Percentiles rank a stretch among this genome's conserved stretches.
These are phyloP conservation scores for Gossypium australe DNA, from an alignment of 345 rosid genomes.

Conservation along the genomic window DNA sequence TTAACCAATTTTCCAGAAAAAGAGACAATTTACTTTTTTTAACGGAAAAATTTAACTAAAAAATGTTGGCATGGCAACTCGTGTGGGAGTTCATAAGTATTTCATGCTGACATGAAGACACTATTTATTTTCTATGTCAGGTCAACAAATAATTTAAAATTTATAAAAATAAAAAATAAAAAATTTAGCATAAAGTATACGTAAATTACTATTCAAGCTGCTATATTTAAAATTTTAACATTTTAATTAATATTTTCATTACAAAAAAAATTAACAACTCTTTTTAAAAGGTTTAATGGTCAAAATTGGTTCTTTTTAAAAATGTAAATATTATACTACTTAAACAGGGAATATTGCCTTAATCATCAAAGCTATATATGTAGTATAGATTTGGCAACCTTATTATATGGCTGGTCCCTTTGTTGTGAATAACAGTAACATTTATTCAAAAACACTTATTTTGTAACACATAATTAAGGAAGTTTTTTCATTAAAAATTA, in stretches of 20 bases:
- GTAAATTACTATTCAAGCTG: no score
- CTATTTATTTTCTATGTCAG: no score
- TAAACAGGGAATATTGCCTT: not conserved
- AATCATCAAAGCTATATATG: not conserved
- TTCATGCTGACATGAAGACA: no score
- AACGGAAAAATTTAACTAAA: not conserved
- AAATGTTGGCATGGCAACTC: not conserved
- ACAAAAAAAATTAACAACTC: fast-evolving
- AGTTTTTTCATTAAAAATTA: not conserved
- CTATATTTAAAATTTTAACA: no score
- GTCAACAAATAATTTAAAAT: no score
- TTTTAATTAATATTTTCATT: no score
- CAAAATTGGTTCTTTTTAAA: no score
- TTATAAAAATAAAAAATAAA: no score
- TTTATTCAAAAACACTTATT: not conserved
- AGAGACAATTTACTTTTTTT: not conserved
- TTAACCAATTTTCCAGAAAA: not conserved
- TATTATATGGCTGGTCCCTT: not conserved
- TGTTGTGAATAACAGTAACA: not conserved
- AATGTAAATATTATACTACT: no score
- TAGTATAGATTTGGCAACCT: not conserved
- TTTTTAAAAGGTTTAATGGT: fast-evolving
- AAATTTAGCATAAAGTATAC: no score
- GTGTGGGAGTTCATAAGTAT: no score
- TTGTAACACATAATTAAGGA: not conserved